These are phyloP conservation scores for Sclerotiophoma versabilis DNA, from an alignment of 2,329 filamentous ascomycete genomes.

Conservation along the genomic window DNA sequence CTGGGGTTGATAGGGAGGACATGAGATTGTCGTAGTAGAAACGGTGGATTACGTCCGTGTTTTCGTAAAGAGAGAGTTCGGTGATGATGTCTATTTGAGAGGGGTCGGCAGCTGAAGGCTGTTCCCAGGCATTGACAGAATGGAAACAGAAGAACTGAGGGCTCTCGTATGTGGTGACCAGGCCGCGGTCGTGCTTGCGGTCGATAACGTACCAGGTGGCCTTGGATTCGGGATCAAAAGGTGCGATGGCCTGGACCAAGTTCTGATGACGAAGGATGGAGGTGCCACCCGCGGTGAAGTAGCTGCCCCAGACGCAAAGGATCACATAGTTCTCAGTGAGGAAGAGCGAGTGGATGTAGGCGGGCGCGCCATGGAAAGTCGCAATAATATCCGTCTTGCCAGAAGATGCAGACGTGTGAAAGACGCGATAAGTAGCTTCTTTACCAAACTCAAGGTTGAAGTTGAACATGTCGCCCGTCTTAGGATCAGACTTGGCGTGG, in stretches of 20 bases:
- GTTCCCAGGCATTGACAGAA: slow-evolving; percentile 77
- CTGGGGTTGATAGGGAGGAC: slow-evolving; percentile 21
- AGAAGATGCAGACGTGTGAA: slow-evolving; percentile 67
- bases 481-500: slow-evolving; percentile 74
- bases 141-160: slow-evolving; percentile 81
- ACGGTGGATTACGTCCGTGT: slow-evolving; percentile 67
- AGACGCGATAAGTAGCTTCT: slow-evolving; percentile 70
- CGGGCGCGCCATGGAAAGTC: slow-evolving; percentile 64
- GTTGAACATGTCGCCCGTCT: slow-evolving; percentile 79
- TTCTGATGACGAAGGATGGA: slow-evolving; percentile 71
- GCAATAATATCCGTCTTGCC: slow-evolving; percentile 76
- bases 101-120: slow-evolving; percentile 49
- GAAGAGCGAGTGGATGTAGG: slow-evolving; percentile 86
- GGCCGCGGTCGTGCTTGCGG: slow-evolving; percentile 65
- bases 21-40: slow-evolving; percentile 67
- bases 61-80: slow-evolving; percentile 71
- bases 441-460: slow-evolving; percentile 75
- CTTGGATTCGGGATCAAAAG: slow-evolving; percentile 64
- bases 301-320: slow-evolving; percentile 74
- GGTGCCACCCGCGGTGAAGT: slow-evolving; percentile 64
- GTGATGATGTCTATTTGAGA: slow-evolving; percentile 65
- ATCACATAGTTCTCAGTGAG: slow-evolving; percentile 74
- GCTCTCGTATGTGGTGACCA: slow-evolving; percentile 73
- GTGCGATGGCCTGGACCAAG: slow-evolving; percentile 70
- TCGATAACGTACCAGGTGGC: slow-evolving; percentile 80